Evolutionary conservation across 148 eudicot species (phyloP), one percentile per base, ranked within the genome.

Genomic region (Rhododendron kiyosumense): DNA sequence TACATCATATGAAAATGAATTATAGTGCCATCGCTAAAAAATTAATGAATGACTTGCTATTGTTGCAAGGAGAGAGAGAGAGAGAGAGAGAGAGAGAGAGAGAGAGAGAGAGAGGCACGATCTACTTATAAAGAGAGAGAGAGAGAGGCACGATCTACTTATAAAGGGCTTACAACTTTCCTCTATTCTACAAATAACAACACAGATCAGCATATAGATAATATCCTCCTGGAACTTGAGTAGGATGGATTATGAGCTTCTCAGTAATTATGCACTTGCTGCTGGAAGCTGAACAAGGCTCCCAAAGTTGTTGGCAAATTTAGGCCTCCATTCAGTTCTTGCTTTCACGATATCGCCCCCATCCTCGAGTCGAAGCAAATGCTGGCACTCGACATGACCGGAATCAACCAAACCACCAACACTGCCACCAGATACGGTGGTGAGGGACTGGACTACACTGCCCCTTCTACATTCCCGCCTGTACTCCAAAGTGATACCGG

Each of bases 321-420:
- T 97, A 2, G 98, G 98, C 92, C 97, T 91, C 99, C 99, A 97
- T 81, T 90, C 89, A 41, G 96, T 95, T 87, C 98, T 89, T 49
- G 91, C 96, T 90, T 96, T 92, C 36, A 97, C 90, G 54, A 97
- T 92, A 88, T 95, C 99, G 1, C 91, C 93, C 51, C 99, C 99
- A 48, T 87, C 92, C 89, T 95, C 96, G 0, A 94, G 92, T 85
- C 93, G 93, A 77, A 97, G 98, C 88, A 94, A 59, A 85, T 97
- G 99, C 89, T 93, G 94, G 87, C 98, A 97, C 90, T 95, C 98
- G 1, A 97, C 94, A 45, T 85, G 78, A 46, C 94, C 95, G 0
- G 88, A 82, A 46, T 88, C 87, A 63, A 86, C 89, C 85, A 93
- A 82, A 54, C 90, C 90, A 34, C 93, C 94, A 22, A 87, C 85